Percentiles rank a stretch among this genome's conserved stretches.
These are phyloP conservation scores for Nothophytophthora sp. DNA, from an alignment of 352 stramenopile species.

Conservation along the genomic window DNA sequence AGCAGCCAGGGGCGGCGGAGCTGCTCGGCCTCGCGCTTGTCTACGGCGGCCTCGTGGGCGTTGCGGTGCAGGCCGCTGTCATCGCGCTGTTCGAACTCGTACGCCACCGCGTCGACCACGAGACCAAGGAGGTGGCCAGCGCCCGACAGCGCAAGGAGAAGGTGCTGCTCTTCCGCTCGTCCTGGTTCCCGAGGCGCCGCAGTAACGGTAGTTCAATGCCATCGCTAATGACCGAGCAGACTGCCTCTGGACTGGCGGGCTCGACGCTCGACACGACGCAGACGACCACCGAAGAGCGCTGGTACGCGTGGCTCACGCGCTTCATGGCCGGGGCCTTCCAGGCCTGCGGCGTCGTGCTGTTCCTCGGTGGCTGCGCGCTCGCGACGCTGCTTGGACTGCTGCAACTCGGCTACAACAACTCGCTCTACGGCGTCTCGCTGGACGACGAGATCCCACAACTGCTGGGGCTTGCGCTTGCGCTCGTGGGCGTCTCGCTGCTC, in stretches of 20 bases:
- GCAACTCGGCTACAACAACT: conserved; percentile 46
- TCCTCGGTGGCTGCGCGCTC: conserved; percentile 46
- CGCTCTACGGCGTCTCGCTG: conserved; percentile 53
- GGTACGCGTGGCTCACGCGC: conserved; percentile 65
- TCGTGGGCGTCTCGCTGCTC: conserved; percentile 39
- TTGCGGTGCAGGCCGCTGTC: conserved; percentile 33
- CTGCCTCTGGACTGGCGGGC: neutral
- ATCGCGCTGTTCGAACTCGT: conserved; percentile 57
- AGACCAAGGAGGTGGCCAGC: conserved; percentile 51
- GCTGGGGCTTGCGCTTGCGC: conserved; percentile 30
- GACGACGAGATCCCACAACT: conserved; percentile 46
- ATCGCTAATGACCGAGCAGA: conserved; percentile 4
- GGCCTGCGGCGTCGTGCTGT: conserved; percentile 27
- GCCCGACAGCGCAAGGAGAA: conserved; percentile 79
- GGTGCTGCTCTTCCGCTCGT: conserved; percentile 54
- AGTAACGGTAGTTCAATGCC: neutral
- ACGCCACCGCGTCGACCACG: conserved; percentile 61
- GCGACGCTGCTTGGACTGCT: conserved; percentile 59
- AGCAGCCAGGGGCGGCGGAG: conserved; percentile 42
- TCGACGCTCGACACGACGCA: conserved; percentile 53
- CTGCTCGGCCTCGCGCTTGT: conserved; percentile 53
- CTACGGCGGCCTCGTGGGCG: conserved; percentile 55
- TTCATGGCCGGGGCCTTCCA: conserved; percentile 48
- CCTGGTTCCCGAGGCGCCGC: conserved; percentile 19
- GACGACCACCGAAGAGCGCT: conserved; percentile 74